Evolutionary conservation across 2,329 filamentous ascomycete species (phyloP), one percentile per base, ranked within the genome.

Genomic region (Microdochium nivale): DNA sequence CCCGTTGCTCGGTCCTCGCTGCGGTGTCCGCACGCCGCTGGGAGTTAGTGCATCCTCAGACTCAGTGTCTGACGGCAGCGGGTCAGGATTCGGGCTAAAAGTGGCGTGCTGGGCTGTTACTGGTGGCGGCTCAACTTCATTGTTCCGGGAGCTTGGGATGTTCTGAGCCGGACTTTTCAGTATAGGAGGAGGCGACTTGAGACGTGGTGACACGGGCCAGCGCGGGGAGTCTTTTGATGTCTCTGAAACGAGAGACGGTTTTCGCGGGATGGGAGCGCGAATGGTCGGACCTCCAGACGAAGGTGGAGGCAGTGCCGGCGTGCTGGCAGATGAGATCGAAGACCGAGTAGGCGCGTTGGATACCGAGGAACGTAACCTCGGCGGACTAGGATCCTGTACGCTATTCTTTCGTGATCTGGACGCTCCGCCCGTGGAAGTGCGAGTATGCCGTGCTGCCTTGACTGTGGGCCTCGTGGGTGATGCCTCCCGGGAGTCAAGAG

Each of bases 131-230:
- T 81, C 79, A 56, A 66, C 71, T 25, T 81, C 80, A 44, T 44
- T 44, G 58, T 60, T 70, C 59, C 69, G 76, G 55, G 73, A 72
- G 40, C 67, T 70, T 48, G 69, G 68, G 51, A 66, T 71, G 58
- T 67, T 69, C 49, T 70, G 74, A 16, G 40, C 16, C 57, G 70
- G 72, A 54, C 71, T 76, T 62, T 70, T 74, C 52, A 73, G 62
- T 50, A 72, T 64, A 13, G 87, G 87, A 21, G 88, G 87, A 51
- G 88, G 88, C 8, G 88, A 90, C 65, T 85, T 87, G 56, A 94
- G 67, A 55, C 88, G 80, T 47, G 88, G 88, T 47, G 88, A 91
- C 55, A 86, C 71, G 25, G 88, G 87, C 87, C 88, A 92, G 68
- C 85, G 80, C 55, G 82, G 82, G 50, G 77, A 77, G 52, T 83